Base-by-base conservation (phyloP, 306 rosid genomes). In the Ormosia emarginata region DNA sequence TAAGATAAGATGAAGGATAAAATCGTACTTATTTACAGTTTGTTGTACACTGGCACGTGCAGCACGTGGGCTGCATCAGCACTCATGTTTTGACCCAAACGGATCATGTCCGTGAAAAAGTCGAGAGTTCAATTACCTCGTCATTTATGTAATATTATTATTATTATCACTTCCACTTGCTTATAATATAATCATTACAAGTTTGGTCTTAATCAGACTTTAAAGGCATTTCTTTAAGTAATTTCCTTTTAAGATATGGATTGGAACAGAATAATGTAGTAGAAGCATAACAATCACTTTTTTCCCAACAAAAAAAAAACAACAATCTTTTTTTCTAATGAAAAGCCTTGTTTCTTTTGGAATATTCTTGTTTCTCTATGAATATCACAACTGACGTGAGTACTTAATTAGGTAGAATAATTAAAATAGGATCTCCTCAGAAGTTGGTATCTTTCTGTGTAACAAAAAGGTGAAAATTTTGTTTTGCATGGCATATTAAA, bases 1-100 rank as follows among this genome's bases (percentile, higher is more conserved):
- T 55, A 8, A 32, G 50, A 15, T 62, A 8, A 32, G 50, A 15
- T 62, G 33, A 37, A 47, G 83, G 55, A 41, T 24, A 24, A 46
- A 46, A 17, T 34, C 61, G 65, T 58, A 34, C 3, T 33, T 44
- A 33, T 15, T 5, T 59, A 24, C 24, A 2, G 7, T 41, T 58
- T 24, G 56, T 3, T 1, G 55, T 15, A 29, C 5, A 2, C 5
- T n/a, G 73, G 65, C 86, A 82, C 85, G 78, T 82, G 82, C 41
- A 40, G 46, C 78, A 68, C 59, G 59, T 69, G 59, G 4, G 7
- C 49, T 34, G 24, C 43, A 73, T 73, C 61, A 30, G 36, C 41
- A 40, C 67, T 14, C 33, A 13, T 34, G 36, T 12, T 46, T 47
- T 30, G 58, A 3, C 29, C 5, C n/a, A 33, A 71, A n/a, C 50